A percentile compares a stretch with the other conserved stretches of the same genome.
Conservation (phyloP, 139 green algal species). For the Micractinium sp. region DNA sequence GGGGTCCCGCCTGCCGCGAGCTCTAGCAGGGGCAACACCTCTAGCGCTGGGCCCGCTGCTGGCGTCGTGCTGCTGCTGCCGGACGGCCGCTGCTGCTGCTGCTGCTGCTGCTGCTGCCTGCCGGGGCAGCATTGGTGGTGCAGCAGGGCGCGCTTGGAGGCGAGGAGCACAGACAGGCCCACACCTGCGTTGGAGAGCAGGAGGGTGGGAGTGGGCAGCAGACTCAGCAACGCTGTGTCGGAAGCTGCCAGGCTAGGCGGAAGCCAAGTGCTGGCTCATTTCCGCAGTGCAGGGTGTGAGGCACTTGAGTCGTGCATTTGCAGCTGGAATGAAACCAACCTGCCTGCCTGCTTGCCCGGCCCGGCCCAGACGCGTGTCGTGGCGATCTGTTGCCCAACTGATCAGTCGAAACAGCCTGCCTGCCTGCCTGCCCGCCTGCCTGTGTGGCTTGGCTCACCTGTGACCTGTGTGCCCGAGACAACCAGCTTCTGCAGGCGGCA, state of each 20-base stretch:
- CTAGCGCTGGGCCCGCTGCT: neutral
- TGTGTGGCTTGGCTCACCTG: neutral
- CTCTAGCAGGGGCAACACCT: constrained; percentile 12
- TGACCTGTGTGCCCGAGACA: neutral
- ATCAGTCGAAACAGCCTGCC: no score
- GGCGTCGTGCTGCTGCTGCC: neutral
- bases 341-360: no score
- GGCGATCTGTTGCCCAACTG: no score
- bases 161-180: neutral
- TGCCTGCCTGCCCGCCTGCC: no score
- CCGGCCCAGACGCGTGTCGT: no score
- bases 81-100: no score
- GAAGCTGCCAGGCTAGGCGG: neutral
- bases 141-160: constrained; percentile 14
- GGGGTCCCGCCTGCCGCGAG: neutral
- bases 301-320: no score
- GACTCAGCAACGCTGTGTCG: neutral
- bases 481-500: constrained; percentile 19
- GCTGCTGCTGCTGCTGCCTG: neutral
- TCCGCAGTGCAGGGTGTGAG: no score
- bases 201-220: neutral
- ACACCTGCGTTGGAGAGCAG: neutral
- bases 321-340: no score
- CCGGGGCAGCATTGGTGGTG: neutral
- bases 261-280: neutral